These are phyloP conservation scores for Penicillium psychrofluorescens DNA, from an alignment of 495 filamentous ascomycete genomes.

Conservation along the genomic window DNA sequence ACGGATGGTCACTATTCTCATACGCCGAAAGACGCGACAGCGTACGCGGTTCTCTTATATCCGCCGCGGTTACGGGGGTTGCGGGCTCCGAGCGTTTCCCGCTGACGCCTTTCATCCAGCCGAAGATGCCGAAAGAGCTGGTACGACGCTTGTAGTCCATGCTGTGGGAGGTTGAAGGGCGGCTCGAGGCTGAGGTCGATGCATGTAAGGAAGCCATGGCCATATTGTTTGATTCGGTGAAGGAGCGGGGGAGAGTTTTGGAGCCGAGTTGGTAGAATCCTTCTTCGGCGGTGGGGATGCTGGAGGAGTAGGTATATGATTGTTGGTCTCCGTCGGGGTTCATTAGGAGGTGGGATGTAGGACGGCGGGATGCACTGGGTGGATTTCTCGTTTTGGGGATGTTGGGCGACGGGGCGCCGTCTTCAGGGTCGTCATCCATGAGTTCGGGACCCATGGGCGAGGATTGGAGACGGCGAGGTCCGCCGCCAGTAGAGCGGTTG, in stretches of 20 bases:
- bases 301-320: constrained; percentile 2
- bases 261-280: background rate
- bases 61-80: constrained; percentile 1
- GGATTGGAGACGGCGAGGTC: constrained; percentile 17
- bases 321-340: constrained; percentile 1
- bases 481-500: constrained; percentile 14
- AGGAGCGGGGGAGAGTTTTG: constrained; percentile 20
- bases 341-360: constrained; percentile 15
- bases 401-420: constrained; percentile 30
- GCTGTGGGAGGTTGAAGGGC: constrained; percentile 24
- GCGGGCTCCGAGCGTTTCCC: constrained; percentile 17
- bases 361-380: constrained; percentile 6
- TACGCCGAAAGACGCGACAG: constrained; percentile 4
- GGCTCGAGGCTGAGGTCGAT: constrained; percentile 13
- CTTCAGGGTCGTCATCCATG: constrained; percentile 14
- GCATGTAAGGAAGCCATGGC: background rate
- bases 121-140: constrained; percentile 33
- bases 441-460: constrained; percentile 18
- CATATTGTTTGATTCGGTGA: constrained; percentile 10
- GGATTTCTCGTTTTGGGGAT: constrained; percentile 24
- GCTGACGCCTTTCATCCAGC: constrained; percentile 37
- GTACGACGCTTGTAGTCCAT: constrained; percentile 28
- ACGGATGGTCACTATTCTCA: background rate
- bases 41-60: constrained; percentile 12
- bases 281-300: constrained; percentile 1